A percentile compares a stretch with the other conserved stretches of the same genome.
These are phyloP conservation scores for Calonectria hongkongensis DNA, from an alignment of 2,329 filamentous ascomycete species.

Conservation along the genomic window DNA sequence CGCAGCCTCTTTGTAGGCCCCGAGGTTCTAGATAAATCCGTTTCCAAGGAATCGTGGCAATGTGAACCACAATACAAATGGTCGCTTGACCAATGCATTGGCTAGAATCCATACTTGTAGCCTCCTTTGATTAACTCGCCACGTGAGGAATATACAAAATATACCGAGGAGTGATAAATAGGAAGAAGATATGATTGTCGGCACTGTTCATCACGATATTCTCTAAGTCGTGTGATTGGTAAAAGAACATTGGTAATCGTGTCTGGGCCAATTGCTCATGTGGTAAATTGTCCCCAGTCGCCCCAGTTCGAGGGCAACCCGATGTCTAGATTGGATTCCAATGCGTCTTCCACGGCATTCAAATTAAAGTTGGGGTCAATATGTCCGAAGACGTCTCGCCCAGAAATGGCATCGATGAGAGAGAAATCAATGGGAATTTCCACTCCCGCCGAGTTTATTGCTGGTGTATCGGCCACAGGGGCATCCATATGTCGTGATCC, in stretches of 20 bases:
- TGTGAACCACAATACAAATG: background rate
- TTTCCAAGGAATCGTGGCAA: background rate
- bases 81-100: background rate
- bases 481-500: slow-evolving; percentile 43
- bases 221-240: background rate
- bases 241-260: background rate
- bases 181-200: background rate
- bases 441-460: slow-evolving; percentile 54
- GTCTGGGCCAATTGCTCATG: slow-evolving; percentile 41
- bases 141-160: background rate
- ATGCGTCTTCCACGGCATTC: slow-evolving; percentile 71
- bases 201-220: background rate
- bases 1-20: background rate
- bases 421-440: slow-evolving; percentile 64
- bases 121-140: background rate
- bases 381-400: slow-evolving; percentile 73
- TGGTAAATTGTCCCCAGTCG: slow-evolving; percentile 64
- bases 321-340: slow-evolving; percentile 74
- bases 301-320: slow-evolving; percentile 72
- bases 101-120: background rate
- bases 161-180: background rate
- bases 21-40: background rate
- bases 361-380: slow-evolving; percentile 74
- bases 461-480: slow-evolving; percentile 51
- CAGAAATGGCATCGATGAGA: slow-evolving; percentile 65